Evolutionary conservation across 202 grass and related monocot species (phyloP).

Genomic region (Eragrostis tef): DNA sequence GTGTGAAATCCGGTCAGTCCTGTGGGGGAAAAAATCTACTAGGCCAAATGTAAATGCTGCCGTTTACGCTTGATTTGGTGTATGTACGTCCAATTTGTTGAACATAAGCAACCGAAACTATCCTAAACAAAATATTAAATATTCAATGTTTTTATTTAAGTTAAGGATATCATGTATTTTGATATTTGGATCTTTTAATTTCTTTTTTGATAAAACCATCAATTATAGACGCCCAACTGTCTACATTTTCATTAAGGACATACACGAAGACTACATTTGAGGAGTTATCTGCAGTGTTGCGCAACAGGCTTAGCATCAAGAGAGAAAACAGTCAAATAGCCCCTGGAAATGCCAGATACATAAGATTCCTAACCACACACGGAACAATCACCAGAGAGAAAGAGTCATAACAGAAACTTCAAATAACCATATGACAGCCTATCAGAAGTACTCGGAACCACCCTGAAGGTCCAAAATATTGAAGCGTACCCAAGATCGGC

Average conservation of each 20-base stretch:
- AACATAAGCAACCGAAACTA: neutral
- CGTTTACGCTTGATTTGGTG: neutral
- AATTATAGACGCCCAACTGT: neutral
- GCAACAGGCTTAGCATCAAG: neutral
- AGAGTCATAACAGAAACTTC: neutral
- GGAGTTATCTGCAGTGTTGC: neutral
- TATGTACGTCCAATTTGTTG: neutral
- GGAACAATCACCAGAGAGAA: neutral
- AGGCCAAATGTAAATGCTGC: too few relatives aligned
- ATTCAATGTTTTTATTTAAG: too few relatives aligned
- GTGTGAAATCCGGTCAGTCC: neutral
- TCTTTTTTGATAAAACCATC: neutral
- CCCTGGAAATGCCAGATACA: too few relatives aligned
- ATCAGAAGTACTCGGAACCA: neutral
- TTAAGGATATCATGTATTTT: neutral
- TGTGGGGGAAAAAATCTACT: too few relatives aligned
- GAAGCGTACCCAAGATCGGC: neutral
- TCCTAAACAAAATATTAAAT: neutral
- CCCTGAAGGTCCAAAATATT: neutral
- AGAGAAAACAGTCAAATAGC: neutral
- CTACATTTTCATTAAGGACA: too few relatives aligned
- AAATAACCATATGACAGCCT: neutral
- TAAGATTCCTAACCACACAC: too few relatives aligned
- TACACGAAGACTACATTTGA: neutral
- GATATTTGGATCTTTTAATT: neutral